Evolutionary conservation across 148 eudicot genomes (phyloP).

Genomic region (Heliosperma pusillum): DNA sequence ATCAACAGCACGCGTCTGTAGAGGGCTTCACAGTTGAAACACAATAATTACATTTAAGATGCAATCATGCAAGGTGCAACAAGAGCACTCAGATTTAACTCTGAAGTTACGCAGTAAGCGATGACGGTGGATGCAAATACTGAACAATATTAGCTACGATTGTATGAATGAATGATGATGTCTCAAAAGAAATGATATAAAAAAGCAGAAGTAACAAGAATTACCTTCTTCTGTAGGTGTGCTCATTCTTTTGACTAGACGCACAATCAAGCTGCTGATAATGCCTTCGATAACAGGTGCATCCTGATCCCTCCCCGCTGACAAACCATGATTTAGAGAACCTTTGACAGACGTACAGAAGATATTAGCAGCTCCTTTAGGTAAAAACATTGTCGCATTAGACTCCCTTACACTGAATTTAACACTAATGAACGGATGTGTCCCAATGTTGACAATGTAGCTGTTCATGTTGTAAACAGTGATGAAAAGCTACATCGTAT

Average conservation of each 20-base stretch:
- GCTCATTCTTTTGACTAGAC: conserved; percentile 66
- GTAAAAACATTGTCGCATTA: background rate
- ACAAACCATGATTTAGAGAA: conserved; percentile 40
- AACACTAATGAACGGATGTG: background rate
- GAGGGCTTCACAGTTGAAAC: background rate
- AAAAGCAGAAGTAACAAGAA: conserved; percentile 12
- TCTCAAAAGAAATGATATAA: background rate
- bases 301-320: conserved; percentile 31
- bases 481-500: background rate
- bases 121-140: background rate
- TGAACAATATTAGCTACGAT: background rate
- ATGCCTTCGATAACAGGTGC: conserved; percentile 49
- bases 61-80: background rate
- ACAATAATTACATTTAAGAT: background rate
- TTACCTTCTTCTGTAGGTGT: conserved; percentile 59
- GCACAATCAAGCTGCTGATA: conserved; percentile 60
- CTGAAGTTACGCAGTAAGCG: background rate
- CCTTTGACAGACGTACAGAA: conserved; percentile 39
- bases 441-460: background rate
- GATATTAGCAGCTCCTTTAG: background rate
- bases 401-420: no score
- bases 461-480: background rate
- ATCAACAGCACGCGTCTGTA: background rate
- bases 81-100: background rate
- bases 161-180: no score